phyloP scores from a whole-genome alignment of 176 grass and related monocot species.

The Triticum urartu region DNA sequence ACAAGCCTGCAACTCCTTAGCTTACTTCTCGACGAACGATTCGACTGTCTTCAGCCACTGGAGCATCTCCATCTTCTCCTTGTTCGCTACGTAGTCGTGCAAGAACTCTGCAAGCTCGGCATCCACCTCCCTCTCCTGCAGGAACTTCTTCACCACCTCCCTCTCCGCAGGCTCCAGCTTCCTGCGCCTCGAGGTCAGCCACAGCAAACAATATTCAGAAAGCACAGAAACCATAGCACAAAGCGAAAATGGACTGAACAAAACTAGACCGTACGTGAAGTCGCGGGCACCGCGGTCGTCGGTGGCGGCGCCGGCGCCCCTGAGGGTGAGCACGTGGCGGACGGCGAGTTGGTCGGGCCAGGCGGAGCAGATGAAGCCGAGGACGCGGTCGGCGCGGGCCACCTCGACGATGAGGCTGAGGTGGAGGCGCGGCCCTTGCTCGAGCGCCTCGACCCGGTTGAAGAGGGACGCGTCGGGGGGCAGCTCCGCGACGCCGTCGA shows the following conservation, averaged over 20 bases:
- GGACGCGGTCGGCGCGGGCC: slow-evolving; percentile 44
- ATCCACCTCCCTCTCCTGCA: slow-evolving; percentile 70
- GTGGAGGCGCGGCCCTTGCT: slow-evolving; percentile 64
- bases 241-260: background rate
- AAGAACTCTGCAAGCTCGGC: slow-evolving; percentile 70
- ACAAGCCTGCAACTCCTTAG: background rate
- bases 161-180: slow-evolving; percentile 44
- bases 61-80: slow-evolving; percentile 80
- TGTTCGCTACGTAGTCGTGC: slow-evolving; percentile 77
- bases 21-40: slow-evolving; percentile 67
- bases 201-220: background rate
- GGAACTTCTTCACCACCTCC: slow-evolving; percentile 50
- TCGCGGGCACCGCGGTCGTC: slow-evolving; percentile 36
- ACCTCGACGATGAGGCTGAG: slow-evolving; percentile 91
- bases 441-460: slow-evolving; percentile 58
- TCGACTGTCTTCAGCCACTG: slow-evolving; percentile 71
- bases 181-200: slow-evolving; percentile 25
- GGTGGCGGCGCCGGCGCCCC: background rate
- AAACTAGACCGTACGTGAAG: slow-evolving; percentile 44
- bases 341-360: slow-evolving; percentile 71
- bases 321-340: slow-evolving; percentile 60
- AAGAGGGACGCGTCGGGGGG: slow-evolving; percentile 43
- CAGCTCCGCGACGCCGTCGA: slow-evolving; percentile 63
- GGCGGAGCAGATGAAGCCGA: slow-evolving; percentile 79
- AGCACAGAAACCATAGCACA: background rate